phyloP scores from a whole-genome alignment of 1,139 yeast genomes.

The Pichia inconspicua region DNA sequence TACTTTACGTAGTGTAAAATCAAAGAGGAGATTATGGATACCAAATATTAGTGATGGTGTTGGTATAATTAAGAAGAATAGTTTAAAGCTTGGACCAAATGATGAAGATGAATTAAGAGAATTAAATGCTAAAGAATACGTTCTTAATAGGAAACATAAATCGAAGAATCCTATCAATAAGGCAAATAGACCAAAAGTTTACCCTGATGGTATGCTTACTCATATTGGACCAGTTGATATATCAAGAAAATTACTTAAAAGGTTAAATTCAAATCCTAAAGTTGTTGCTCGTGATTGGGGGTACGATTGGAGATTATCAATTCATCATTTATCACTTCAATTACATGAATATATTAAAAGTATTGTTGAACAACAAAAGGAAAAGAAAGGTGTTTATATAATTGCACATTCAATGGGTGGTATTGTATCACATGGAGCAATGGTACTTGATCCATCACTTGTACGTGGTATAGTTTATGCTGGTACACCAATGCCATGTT shows the following conservation, averaged over 20 bases:
- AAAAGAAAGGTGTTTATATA: constrained; percentile 48
- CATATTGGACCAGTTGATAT: constrained; percentile 87
- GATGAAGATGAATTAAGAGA: constrained; percentile 46
- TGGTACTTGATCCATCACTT: constrained; percentile 59
- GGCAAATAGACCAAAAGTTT: constrained; percentile 32
- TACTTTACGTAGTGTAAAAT: constrained; percentile 57
- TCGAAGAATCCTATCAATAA: constrained; percentile 28
- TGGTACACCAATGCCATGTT: constrained; percentile 79
- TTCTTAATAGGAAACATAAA: not conserved
- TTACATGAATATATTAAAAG: constrained; percentile 40
- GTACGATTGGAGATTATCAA: constrained; percentile 84
- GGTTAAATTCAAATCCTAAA: constrained; percentile 48
- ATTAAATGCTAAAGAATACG: constrained; percentile 20
- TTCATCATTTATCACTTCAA: constrained; percentile 45
- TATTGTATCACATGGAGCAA: constrained; percentile 67
- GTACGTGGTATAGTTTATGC: constrained; percentile 71
- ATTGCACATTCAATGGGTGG: constrained; percentile 97
- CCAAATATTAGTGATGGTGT: constrained; percentile 77
- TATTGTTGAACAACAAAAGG: constrained; percentile 26
- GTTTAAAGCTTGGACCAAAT: constrained; percentile 63
- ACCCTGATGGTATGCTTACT: constrained; percentile 71
- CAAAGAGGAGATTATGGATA: constrained; percentile 71
- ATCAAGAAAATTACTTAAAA: constrained; percentile 51
- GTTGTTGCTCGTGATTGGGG: constrained; percentile 69
- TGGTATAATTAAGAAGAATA: constrained; percentile 64